These are phyloP conservation scores for Leishmania tarentolae DNA, from an alignment of 208 protist species.

Conservation along the genomic window DNA sequence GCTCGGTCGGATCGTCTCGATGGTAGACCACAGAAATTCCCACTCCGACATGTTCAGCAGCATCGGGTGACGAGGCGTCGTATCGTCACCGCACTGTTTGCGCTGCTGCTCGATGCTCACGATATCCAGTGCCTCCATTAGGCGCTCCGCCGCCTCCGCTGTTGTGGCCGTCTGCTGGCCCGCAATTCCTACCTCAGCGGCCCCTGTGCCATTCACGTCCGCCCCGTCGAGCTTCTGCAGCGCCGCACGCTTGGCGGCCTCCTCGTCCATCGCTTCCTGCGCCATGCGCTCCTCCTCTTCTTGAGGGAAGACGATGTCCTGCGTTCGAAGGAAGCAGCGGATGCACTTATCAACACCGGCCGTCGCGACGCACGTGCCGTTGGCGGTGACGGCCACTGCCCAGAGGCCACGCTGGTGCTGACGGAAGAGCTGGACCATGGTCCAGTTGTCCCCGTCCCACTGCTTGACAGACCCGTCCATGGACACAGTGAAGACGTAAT, in stretches of 20 bases:
- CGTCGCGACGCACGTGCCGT: constrained; percentile 82
- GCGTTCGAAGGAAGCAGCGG: constrained; percentile 82
- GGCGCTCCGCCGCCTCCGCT: constrained; percentile 71
- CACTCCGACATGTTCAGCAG: constrained; percentile 68
- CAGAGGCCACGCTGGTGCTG: constrained; percentile 85
- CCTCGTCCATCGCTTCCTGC: constrained; percentile 90
- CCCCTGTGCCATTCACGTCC: constrained; percentile 19
- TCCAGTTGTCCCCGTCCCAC: constrained; percentile 98
- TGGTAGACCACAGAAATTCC: constrained; percentile 83
- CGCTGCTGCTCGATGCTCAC: constrained; percentile 85
- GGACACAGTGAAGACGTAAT: constrained; percentile 97
- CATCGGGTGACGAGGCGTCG: constrained; percentile 61
- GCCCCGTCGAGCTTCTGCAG: constrained; percentile 54
- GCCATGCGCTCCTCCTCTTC: constrained; percentile 89
- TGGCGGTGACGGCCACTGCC: constrained; percentile 59
- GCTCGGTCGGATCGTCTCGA: constrained; percentile 82
- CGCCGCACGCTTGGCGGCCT: constrained; percentile 61
- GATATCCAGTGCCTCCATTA: constrained; percentile 90
- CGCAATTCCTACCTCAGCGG: constrained; percentile 63
- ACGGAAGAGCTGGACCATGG: constrained; percentile 85
- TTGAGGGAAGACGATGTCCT: constrained; percentile 88
- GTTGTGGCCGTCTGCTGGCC: constrained; percentile 74
- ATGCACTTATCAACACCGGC: constrained; percentile 81
- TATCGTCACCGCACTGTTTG: constrained; percentile 55
- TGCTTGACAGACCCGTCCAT: constrained; percentile 96